phyloP scores from a whole-genome alignment of 2,329 filamentous ascomycete genomes.

The Hyphodiscus sp. region DNA sequence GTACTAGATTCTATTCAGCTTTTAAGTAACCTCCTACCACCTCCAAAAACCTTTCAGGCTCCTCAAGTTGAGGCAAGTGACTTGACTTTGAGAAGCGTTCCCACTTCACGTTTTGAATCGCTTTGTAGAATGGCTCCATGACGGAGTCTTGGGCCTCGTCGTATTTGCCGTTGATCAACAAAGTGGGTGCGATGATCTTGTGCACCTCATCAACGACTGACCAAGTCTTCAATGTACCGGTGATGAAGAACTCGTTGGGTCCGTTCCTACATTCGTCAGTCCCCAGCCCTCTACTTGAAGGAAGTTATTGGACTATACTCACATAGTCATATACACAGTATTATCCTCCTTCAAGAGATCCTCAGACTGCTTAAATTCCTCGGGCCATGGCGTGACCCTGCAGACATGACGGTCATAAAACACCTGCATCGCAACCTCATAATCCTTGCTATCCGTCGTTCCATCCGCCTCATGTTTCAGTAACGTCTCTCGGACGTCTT shows the following conservation, averaged over 20 bases:
- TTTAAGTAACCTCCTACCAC: constrained; percentile 27
- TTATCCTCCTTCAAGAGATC: constrained; percentile 17
- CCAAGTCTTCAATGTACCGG: constrained; percentile 36
- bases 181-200: constrained; percentile 33
- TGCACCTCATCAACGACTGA: constrained; percentile 29
- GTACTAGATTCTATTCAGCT: neutral
- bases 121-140: constrained; percentile 31
- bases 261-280: constrained; percentile 27
- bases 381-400: constrained; percentile 10
- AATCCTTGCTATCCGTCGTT: constrained; percentile 14
- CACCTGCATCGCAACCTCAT: constrained; percentile 12
- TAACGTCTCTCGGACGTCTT: constrained; percentile 16
- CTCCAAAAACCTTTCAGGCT: constrained; percentile 31
- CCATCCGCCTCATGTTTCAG: constrained; percentile 16
- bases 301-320: neutral
- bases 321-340: constrained; percentile 10
- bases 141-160: constrained; percentile 31
- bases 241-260: constrained; percentile 33
- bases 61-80: constrained; percentile 32
- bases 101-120: constrained; percentile 36
- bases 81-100: constrained; percentile 25
- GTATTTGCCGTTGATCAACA: constrained; percentile 38
- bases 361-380: constrained; percentile 12
- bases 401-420: constrained; percentile 18
- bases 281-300: neutral